These are phyloP conservation scores for Colletotrichum godetiae DNA, from an alignment of 2,329 filamentous ascomycete species.

Conservation along the genomic window DNA sequence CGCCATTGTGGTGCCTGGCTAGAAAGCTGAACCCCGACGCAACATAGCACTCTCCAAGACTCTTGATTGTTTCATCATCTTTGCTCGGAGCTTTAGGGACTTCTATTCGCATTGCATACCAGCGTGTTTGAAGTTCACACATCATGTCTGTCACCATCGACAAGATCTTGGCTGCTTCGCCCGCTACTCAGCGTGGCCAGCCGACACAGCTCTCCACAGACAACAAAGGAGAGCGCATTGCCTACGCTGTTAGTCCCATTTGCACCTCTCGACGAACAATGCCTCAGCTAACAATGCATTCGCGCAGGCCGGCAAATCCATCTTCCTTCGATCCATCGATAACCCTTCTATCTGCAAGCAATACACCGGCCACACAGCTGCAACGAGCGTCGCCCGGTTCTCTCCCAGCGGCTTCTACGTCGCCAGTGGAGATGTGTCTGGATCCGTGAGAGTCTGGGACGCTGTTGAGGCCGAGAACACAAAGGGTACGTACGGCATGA, in stretches of 20 bases:
- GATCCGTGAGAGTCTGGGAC: conserved; percentile 92
- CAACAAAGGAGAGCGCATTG: conserved; percentile 88
- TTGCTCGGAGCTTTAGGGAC: not conserved
- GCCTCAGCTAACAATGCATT: not conserved
- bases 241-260: conserved; percentile 80
- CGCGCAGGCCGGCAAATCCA: conserved; percentile 87
- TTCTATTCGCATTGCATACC: not conserved
- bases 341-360: conserved; percentile 85
- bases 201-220: conserved; percentile 91
- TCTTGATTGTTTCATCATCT: not conserved
- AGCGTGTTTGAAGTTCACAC: not conserved
- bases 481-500: conserved; percentile 66
- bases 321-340: conserved; percentile 96
- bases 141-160: conserved; percentile 67
- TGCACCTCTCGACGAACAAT: not conserved
- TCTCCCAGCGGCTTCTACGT: conserved; percentile 95
- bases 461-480: conserved; percentile 85
- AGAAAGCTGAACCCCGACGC: conserved; percentile 15
- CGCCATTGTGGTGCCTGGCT: conserved; percentile 33
- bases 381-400: conserved; percentile 93
- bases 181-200: conserved; percentile 79
- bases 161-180: conserved; percentile 85
- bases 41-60: conserved; percentile 6
- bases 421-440: conserved; percentile 88
- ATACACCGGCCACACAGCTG: conserved; percentile 90